A percentile compares a stretch with the other conserved stretches of the same genome.
These are phyloP conservation scores for Haplographium delicatum DNA, from an alignment of 495 filamentous ascomycete species.

Conservation along the genomic window DNA sequence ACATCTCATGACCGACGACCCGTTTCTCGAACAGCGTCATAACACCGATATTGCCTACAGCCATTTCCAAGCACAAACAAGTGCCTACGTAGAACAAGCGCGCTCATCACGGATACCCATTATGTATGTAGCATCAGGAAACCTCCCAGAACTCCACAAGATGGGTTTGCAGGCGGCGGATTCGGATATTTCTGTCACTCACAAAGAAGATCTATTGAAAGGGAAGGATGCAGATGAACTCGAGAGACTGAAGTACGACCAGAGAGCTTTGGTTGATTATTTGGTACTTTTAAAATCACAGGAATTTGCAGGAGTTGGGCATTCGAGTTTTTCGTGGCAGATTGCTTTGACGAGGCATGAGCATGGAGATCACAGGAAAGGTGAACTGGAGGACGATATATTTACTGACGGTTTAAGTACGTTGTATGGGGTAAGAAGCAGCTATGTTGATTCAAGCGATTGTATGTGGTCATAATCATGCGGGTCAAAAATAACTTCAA, in stretches of 20 bases:
- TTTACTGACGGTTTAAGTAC: slow-evolving; percentile 20
- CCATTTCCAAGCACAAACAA: slow-evolving; percentile 11
- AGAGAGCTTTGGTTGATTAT: slow-evolving; percentile 22
- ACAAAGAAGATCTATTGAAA: slow-evolving; percentile 22
- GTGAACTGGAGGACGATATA: slow-evolving; percentile 4
- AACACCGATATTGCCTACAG: slow-evolving; percentile 11
- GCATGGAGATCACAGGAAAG: slow-evolving; percentile 9
- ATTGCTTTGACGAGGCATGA: slow-evolving; percentile 20
- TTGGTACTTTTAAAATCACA: slow-evolving; percentile 19
- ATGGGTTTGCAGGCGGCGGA: slow-evolving; percentile 6
- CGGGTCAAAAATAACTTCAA: too few species aligned
- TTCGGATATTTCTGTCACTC: slow-evolving; percentile 13
- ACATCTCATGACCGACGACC: slow-evolving; percentile 19
- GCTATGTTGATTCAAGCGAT: slow-evolving; percentile 18
- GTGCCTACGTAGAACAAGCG: slow-evolving; percentile 14
- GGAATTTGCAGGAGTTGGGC: slow-evolving; percentile 22
- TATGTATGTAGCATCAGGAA: slow-evolving; percentile 21
- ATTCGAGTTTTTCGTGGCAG: slow-evolving; percentile 20
- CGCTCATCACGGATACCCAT: not conserved
- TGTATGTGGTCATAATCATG: slow-evolving; percentile 25
- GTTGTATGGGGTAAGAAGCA: slow-evolving; percentile 17
- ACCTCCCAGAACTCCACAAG: slow-evolving; percentile 12
- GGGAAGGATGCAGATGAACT: slow-evolving; percentile 14
- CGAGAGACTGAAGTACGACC: slow-evolving; percentile 19
- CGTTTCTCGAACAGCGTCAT: slow-evolving; percentile 6